Conservation (phyloP, 2,329 filamentous ascomycete genomes). For the Aspergillus pseudoglaucus region DNA sequence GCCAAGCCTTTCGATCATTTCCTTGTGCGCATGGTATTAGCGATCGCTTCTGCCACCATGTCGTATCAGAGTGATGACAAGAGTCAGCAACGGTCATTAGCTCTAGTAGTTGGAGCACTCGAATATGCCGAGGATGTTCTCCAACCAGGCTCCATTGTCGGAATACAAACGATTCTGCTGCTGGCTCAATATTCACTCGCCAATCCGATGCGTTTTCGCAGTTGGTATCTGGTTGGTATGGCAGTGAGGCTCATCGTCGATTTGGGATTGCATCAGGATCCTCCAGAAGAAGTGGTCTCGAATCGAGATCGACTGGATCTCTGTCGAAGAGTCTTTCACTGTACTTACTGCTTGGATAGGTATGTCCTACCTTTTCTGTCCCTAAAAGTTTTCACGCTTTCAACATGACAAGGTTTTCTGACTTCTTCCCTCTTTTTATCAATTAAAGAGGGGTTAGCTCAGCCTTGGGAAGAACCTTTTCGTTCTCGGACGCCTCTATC, state of each 20-base stretch:
- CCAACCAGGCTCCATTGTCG: constrained; percentile 73
- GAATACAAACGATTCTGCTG: constrained; percentile 80
- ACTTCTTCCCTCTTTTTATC: constrained; percentile 9
- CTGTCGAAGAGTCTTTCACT: constrained; percentile 80
- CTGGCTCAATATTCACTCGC: constrained; percentile 85
- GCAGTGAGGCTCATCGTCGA: constrained; percentile 83
- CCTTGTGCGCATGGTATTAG: constrained; percentile 83
- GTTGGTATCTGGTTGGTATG: constrained; percentile 88
- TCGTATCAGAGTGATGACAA: constrained; percentile 62
- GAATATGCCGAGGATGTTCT: constrained; percentile 75
- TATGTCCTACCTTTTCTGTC: constrained; percentile 32
- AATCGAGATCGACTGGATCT: constrained; percentile 67
- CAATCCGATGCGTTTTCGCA: constrained; percentile 85
- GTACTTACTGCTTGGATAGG: constrained; percentile 84
- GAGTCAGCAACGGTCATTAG: constrained; percentile 54
- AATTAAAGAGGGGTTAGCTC: constrained; percentile 69
- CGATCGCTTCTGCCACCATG: constrained; percentile 68
- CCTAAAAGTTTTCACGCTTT: not conserved
- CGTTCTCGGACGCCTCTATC: constrained; percentile 83
- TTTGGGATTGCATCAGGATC: constrained; percentile 87
- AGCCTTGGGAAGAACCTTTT: constrained; percentile 80
- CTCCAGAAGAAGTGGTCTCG: constrained; percentile 61
- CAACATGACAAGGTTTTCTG: not conserved
- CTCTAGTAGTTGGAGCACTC: constrained; percentile 60
- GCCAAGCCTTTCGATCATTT: constrained; percentile 68